Base-by-base conservation (phyloP, 2,329 filamentous ascomycete species). In the Penicillium sp. region DNA sequence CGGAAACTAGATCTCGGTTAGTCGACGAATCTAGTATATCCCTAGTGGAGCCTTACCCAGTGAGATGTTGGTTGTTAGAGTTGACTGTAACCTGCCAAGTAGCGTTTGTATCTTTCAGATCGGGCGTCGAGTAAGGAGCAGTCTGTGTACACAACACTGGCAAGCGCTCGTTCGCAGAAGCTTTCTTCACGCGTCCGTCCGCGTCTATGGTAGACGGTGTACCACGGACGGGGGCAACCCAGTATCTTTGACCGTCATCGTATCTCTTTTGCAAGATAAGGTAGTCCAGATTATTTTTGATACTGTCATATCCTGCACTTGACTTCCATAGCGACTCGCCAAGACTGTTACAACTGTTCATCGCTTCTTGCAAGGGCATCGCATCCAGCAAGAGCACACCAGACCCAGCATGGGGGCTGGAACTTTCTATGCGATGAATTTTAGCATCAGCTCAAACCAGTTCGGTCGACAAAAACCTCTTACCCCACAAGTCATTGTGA, bases 1-100 rank as follows among this genome's bases (percentile, higher is more conserved):
- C 82, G 77, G 64, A 79, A 84, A 0, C 83, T 69, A 20, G 11
- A 39, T 14, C 8, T 28, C 34, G 14, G 50, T 53, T 14, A 53
- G 42, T 60, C 5, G 12, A 57, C 4, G 8, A 17, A 6, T 42
- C 8, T 8, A 7, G 10, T 11, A 25, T 45, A 1, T 34, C 28
- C 28, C 4, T 37, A 10, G 8, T 12, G 8, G 28, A 14, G 5
- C 14, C 58, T 35, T 57, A 65, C 65, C 65, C 64, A 22, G 64
- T 66, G 14, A 67, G 35, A 20, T 65, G 52, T 38, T 67, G 60
- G 28, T 65, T 60, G 12, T 64, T 64, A 3, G 65, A 65, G 2
- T 58, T 47, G 14, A 65, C 59, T 12, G 58, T 58, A 38, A 65
- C 39, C 25, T 64, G 65, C 65, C 65, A 67, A 6, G 34, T 54